A percentile compares a stretch with the other conserved stretches of the same genome.
Evolutionary conservation across 305 asterid species (phyloP).

Genomic region (Ajuga reptans): DNA sequence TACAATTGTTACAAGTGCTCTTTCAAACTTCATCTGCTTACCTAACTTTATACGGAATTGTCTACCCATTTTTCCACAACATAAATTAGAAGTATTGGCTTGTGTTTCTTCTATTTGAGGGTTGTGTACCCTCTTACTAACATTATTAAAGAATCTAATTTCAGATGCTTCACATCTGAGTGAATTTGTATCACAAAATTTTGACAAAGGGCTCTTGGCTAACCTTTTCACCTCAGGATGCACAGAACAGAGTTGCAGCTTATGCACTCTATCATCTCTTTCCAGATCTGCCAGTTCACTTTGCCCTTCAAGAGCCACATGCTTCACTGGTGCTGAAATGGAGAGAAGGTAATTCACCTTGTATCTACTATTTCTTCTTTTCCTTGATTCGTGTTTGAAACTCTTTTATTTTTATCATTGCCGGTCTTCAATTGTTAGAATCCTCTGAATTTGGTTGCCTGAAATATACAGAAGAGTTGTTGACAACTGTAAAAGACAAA

Average conservation of each 20-base stretch:
- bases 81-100: background rate
- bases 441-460: conserved; percentile 12
- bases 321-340: conserved; percentile 65
- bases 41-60: conserved; percentile 13
- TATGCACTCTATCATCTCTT: conserved; percentile 76
- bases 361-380: conserved; percentile 19
- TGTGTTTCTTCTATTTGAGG: background rate
- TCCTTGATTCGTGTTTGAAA: conserved; percentile 13
- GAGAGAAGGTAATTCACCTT: conserved; percentile 55
- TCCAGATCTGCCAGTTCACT: conserved; percentile 79
- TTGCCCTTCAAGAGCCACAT: conserved; percentile 78
- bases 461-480: conserved; percentile 45
- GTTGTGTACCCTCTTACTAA: conserved; percentile 9
- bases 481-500: conserved; percentile 35
- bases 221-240: conserved; percentile 48
- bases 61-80: background rate
- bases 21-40: background rate
- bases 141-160: background rate
- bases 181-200: background rate
- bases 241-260: conserved; percentile 88
- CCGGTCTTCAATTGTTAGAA: background rate
- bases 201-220: conserved; percentile 8
- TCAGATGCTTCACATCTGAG: conserved; percentile 7
- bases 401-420: background rate
- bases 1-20: background rate